Evolutionary conservation across 257 asterid species (phyloP).

Genomic region (Scutellaria galericulata): DNA sequence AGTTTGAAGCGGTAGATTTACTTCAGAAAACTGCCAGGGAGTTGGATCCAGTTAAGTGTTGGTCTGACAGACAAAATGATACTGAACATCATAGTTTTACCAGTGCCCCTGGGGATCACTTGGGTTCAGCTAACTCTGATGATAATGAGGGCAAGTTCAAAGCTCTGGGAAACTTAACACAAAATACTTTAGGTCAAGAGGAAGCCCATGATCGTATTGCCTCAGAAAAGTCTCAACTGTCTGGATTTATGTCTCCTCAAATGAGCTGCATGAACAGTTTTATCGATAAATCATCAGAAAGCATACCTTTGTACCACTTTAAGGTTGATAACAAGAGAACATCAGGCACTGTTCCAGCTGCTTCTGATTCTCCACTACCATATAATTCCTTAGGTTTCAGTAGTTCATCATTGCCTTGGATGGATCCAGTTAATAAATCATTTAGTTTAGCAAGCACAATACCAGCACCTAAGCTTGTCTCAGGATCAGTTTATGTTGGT

Average conservation of each 20-base stretch:
- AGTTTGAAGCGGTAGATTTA: conserved; percentile 70
- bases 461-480: conserved; percentile 78
- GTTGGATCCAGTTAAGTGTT: conserved; percentile 69
- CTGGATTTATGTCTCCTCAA: conserved; percentile 96
- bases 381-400: conserved; percentile 74
- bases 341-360: conserved; percentile 51
- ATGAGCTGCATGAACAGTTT: conserved; percentile 90
- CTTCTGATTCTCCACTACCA: conserved; percentile 70
- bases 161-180: conserved; percentile 58
- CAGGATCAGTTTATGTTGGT: conserved; percentile 81
- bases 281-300: conserved; percentile 86
- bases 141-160: conserved; percentile 59
- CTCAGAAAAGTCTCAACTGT: conserved; percentile 86
- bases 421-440: conserved; percentile 84
- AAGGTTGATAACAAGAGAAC: conserved; percentile 75
- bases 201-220: conserved; percentile 62
- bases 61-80: conserved; percentile 67
- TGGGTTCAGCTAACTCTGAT: conserved; percentile 47
- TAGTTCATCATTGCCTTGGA: conserved; percentile 90
- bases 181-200: conserved; percentile 49
- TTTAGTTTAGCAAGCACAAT: conserved; percentile 80
- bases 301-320: conserved; percentile 89
- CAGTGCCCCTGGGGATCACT: conserved; percentile 43
- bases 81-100: conserved; percentile 46
- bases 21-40: conserved; percentile 74